phyloP scores from a whole-genome alignment of 768 basidiomycete genomes.

The Xanthoconium stramineum region DNA sequence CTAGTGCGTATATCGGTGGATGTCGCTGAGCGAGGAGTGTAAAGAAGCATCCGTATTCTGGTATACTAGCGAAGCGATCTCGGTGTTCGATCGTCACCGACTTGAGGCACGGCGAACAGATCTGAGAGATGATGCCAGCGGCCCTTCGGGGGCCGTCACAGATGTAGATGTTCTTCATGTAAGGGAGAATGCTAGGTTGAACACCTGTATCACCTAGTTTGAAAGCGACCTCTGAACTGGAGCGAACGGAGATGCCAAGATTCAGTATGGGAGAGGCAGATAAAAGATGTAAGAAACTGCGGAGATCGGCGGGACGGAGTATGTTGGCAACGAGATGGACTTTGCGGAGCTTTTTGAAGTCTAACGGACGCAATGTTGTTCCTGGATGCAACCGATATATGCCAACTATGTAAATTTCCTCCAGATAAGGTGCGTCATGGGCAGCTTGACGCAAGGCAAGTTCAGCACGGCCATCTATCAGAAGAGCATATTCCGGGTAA shows the following conservation, averaged over 20 bases:
- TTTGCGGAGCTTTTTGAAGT: slow-evolving; percentile 7
- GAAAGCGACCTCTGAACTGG: slow-evolving; percentile 1
- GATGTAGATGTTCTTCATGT: slow-evolving; percentile 4
- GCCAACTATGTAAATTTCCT: slow-evolving; percentile 6
- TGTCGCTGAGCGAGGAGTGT: slow-evolving; percentile 2
- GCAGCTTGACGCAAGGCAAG: slow-evolving; percentile 16
- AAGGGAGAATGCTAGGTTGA: background rate
- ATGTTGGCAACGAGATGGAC: slow-evolving; percentile 7
- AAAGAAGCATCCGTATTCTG: slow-evolving; percentile 5
- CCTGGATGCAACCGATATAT: background rate
- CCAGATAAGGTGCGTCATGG: slow-evolving; percentile 9
- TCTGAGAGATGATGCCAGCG: slow-evolving; percentile 4
- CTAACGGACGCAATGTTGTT: background rate
- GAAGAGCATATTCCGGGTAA: slow-evolving; percentile 9
- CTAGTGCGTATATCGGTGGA: background rate
- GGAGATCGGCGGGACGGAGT: slow-evolving; percentile 7
- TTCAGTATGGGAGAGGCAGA: slow-evolving; percentile 4
- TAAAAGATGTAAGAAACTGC: slow-evolving; percentile 6
- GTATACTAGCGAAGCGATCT: background rate
- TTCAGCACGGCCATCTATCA: slow-evolving; percentile 13
- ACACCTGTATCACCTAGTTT: background rate
- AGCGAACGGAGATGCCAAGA: slow-evolving; percentile 6
- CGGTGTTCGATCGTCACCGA: slow-evolving; percentile 5
- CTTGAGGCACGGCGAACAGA: slow-evolving; percentile 10
- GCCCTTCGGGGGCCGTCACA: slow-evolving; percentile 4